phyloP scores from a whole-genome alignment of 179 eudicot species.

The Silene noctiflora region DNA sequence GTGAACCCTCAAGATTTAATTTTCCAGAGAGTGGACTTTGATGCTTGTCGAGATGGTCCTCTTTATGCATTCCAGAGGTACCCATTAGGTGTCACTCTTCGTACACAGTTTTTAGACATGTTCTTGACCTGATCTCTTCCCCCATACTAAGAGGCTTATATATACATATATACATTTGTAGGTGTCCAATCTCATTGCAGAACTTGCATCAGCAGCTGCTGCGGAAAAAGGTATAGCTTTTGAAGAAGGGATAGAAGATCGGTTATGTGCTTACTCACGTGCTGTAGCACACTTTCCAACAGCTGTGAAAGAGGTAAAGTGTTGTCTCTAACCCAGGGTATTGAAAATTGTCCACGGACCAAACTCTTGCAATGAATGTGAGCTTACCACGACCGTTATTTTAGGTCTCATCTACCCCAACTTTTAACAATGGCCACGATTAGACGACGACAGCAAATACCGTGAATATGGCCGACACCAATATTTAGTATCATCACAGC shows the following conservation, averaged over 20 bases:
- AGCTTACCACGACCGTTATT: not conserved
- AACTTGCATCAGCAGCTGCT: slow-evolving; percentile 82
- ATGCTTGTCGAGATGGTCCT: not conserved
- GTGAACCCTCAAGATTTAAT: not conserved
- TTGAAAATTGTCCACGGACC: not conserved
- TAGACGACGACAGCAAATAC: not conserved
- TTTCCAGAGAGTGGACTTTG: not conserved
- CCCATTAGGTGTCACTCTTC: not conserved
- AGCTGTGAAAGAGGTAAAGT: slow-evolving; percentile 87
- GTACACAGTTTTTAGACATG: not conserved
- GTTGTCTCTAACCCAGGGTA: not conserved
- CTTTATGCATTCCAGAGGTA: not conserved
- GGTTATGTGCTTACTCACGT: slow-evolving; percentile 91
- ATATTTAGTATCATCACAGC: not conserved
- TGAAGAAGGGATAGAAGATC: slow-evolving; percentile 70
- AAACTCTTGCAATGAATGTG: not conserved
- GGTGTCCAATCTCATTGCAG: slow-evolving; percentile 74
- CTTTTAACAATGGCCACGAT: too few relatives aligned
- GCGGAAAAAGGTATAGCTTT: slow-evolving; percentile 72
- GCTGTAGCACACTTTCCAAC: slow-evolving; percentile 97
- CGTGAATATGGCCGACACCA: not conserved
- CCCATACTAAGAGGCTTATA: not conserved
- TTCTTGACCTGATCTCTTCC: not conserved
- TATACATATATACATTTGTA: slow-evolving; percentile 37
- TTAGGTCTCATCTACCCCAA: not conserved